Evolutionary conservation across 805 yeast genomes (phyloP), one percentile per base, ranked within the genome.

Genomic region (Lachancea sp.): DNA sequence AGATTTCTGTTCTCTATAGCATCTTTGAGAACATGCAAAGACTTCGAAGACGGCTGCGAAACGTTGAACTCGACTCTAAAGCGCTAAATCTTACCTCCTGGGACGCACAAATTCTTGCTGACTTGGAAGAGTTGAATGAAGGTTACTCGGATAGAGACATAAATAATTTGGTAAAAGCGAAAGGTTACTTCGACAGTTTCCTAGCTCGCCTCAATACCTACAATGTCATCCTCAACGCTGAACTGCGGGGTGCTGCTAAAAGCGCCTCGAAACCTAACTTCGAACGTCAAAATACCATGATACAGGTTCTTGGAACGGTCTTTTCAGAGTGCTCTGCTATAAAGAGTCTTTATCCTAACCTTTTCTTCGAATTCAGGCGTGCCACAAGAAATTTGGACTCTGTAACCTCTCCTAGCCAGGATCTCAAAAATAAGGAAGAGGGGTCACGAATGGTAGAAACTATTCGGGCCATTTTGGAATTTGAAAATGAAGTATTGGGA

Each of bases 41-140:
- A 18, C 7, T 43, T 8, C 22, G 9, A 11, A 20, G 7, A 11
- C 41, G 42, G 7, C 13, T 31, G 12, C n/a, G 15, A 16, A 22
- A n/a, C 19, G 13, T 12, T n/a, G 35, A 22, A 11, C 15, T 9
- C 9, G 19, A 9, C 12, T 4, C 33, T 4, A 36, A 20, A 10
- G 22, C 8, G 17, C 18, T 10, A 8, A 2, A 15, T 10, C 20
- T 50, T 42, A 50, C 42, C 13, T 49, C 58, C 2, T 54, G 56
- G 54, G 62, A 58, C 39, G 27, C 22, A 10, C 52, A 37, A 36
- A 55, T 60, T n/a, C 51, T 58, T 52, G 29, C 49, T 4, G 41
- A 46, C 26, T 44, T 38, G 25, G 18, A 38, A 17, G 44, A 47
- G 11, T 5, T 57, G 13, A 47, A 53, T 20, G 27, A 38, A 3